Evolutionary conservation across 768 basidiomycete genomes (phyloP).

Genomic region (Xerocomus brunneocitrinus): DNA sequence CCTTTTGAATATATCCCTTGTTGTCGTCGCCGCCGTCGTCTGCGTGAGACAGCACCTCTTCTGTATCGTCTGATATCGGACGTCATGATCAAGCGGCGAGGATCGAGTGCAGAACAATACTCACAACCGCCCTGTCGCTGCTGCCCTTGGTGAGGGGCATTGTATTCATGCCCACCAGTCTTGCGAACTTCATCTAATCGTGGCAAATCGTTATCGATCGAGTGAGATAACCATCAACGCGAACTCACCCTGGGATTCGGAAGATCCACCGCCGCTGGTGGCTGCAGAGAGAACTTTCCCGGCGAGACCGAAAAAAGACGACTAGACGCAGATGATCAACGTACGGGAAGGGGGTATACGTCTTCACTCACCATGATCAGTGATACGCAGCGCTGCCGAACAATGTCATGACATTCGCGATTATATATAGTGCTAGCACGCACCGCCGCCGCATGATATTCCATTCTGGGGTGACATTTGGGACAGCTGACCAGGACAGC

Average conservation of each 20-base stretch:
- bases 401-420: constrained; percentile 1
- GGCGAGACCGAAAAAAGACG: constrained; percentile 64
- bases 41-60: constrained; percentile 57
- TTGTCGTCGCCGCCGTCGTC: constrained; percentile 8
- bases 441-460: constrained; percentile 19
- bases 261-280: constrained; percentile 28
- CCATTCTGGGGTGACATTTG: constrained; percentile 19
- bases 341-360: not conserved
- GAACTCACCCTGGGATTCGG: constrained; percentile 7
- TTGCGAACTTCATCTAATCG: constrained; percentile 40
- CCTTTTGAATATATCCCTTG: constrained; percentile 11
- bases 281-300: constrained; percentile 55
- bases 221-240: not conserved
- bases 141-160: constrained; percentile 46
- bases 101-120: constrained; percentile 6
- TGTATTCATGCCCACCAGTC: constrained; percentile 66
- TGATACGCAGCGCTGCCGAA: constrained; percentile 7
- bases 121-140: constrained; percentile 23
- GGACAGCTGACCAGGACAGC: constrained; percentile 14
- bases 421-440: constrained; percentile 14
- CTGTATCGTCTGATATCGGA: constrained; percentile 49
- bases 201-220: not conserved
- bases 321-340: constrained; percentile 36
- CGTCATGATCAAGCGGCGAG: constrained; percentile 2
- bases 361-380: constrained; percentile 23